Conservation (phyloP, 805 yeast genomes). For the Candida argentea region DNA sequence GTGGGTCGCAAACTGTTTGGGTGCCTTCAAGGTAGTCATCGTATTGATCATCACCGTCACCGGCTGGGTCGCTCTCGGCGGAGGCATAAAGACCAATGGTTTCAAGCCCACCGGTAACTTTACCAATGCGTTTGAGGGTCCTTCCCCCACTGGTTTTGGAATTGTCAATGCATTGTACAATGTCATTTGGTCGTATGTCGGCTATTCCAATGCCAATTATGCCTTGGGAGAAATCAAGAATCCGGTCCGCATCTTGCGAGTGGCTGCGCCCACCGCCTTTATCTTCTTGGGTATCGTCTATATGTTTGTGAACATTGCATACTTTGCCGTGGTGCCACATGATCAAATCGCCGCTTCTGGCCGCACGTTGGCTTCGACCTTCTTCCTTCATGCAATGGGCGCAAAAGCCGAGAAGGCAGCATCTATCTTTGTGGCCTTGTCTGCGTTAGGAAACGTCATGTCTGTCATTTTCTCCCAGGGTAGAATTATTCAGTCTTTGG, state of each 20-base stretch:
- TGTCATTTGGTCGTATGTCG: slow-evolving; percentile 78
- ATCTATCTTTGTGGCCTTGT: slow-evolving; percentile 69
- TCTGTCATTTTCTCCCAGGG: slow-evolving; percentile 78
- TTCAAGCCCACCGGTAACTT: slow-evolving; percentile 50
- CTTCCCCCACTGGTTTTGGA: slow-evolving; percentile 51
- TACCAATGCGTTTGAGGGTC: slow-evolving; percentile 45
- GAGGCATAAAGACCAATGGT: slow-evolving; percentile 44
- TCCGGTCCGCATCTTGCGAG: slow-evolving; percentile 57
- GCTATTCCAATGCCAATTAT: slow-evolving; percentile 75
- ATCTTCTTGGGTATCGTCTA: slow-evolving; percentile 52
- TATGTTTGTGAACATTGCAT: slow-evolving; percentile 69
- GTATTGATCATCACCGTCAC: slow-evolving; percentile 60
- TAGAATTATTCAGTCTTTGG: slow-evolving; percentile 69
- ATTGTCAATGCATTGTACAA: slow-evolving; percentile 69
- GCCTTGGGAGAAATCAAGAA: slow-evolving; percentile 72
- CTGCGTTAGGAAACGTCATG: slow-evolving; percentile 75
- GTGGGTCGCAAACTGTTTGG: slow-evolving; percentile 51
- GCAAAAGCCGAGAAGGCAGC: slow-evolving; percentile 59
- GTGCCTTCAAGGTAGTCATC: slow-evolving; percentile 64
- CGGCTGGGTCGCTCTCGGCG: slow-evolving; percentile 79
- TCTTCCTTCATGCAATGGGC: slow-evolving; percentile 66
- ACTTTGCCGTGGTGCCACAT: slow-evolving; percentile 71
- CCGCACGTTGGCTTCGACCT: slow-evolving; percentile 64
- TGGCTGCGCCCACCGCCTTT: slow-evolving; percentile 71
- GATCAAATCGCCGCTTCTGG: slow-evolving; percentile 52